These are phyloP conservation scores for Elaeis oleifera DNA, from an alignment of 202 grass and related monocot genomes.

Conservation along the genomic window DNA sequence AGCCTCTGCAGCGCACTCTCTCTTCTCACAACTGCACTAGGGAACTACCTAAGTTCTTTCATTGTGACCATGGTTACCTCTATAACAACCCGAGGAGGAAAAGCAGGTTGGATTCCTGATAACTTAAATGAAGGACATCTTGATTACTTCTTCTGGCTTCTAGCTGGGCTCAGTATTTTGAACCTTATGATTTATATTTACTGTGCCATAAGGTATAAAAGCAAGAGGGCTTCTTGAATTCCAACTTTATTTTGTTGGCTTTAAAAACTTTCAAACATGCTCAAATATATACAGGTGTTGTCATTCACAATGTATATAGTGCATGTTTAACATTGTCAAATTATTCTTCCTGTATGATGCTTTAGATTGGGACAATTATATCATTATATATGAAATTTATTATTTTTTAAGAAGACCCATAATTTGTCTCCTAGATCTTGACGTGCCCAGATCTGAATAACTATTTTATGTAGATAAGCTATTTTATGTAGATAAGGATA, in stretches of 20 bases:
- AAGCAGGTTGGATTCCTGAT: conserved; percentile 79
- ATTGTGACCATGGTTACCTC: conserved; percentile 63
- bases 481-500: too few species aligned
- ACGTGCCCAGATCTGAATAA: too few species aligned
- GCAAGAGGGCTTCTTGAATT: conserved; percentile 41
- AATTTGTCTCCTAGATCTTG: too few species aligned
- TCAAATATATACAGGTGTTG: too few species aligned
- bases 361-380: too few species aligned
- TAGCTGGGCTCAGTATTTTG: conserved; percentile 58
- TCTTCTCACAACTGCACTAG: conserved; percentile 46
- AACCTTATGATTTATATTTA: conserved; percentile 61
- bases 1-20: conserved; percentile 69
- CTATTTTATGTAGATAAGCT: too few species aligned
- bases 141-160: conserved; percentile 76
- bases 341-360: too few species aligned
- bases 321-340: too few species aligned
- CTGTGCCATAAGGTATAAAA: conserved; percentile 65
- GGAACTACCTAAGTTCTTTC: conserved; percentile 76
- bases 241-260: background rate
- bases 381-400: too few species aligned
- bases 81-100: conserved; percentile 57
- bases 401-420: too few species aligned
- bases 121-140: conserved; percentile 90
- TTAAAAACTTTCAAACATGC: too few species aligned
- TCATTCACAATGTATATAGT: too few species aligned